Conservation (phyloP, 768 basidiomycete species). For the Infundibulicybe gibba region DNA sequence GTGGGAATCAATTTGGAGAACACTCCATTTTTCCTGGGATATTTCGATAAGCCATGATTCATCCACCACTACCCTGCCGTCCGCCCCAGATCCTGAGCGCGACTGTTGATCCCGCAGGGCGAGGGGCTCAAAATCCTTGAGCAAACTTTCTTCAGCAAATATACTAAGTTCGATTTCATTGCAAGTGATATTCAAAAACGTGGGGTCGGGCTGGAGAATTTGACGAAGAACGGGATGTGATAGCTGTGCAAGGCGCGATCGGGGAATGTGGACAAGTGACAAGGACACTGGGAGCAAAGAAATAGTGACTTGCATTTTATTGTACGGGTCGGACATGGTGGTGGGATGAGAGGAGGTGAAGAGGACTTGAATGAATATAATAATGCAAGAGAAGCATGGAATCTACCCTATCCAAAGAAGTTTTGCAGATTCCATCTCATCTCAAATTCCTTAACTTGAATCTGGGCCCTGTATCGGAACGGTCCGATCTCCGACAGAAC, state of each 20-base stretch:
- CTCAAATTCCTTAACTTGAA: too few species aligned
- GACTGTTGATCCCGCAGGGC: constrained; percentile 51
- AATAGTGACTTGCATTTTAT: constrained; percentile 50
- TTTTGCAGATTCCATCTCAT: too few species aligned
- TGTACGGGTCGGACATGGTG: constrained; percentile 3
- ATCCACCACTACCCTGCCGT: constrained; percentile 28
- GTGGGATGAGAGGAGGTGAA: neutral
- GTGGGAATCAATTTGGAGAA: constrained; percentile 80
- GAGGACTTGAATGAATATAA: too few species aligned
- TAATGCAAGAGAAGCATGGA: too few species aligned
- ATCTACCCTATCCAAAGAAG: too few species aligned
- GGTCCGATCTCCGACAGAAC: too few species aligned
- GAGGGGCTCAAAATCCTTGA: constrained; percentile 58
- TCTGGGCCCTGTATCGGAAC: too few species aligned
- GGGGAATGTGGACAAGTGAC: constrained; percentile 72
- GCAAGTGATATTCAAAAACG: constrained; percentile 72
- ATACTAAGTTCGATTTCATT: constrained; percentile 78
- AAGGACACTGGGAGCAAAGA: constrained; percentile 69
- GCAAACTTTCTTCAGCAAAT: constrained; percentile 58
- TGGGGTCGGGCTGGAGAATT: constrained; percentile 61
- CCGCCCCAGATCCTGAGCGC: constrained; percentile 36
- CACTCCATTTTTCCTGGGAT: constrained; percentile 73
- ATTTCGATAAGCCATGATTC: constrained; percentile 57
- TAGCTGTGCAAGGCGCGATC: constrained; percentile 56
- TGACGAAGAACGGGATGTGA: constrained; percentile 63